These are phyloP conservation scores for Lithospermum erythrorhizon DNA, from an alignment of 257 asterid genomes.

Conservation along the genomic window DNA sequence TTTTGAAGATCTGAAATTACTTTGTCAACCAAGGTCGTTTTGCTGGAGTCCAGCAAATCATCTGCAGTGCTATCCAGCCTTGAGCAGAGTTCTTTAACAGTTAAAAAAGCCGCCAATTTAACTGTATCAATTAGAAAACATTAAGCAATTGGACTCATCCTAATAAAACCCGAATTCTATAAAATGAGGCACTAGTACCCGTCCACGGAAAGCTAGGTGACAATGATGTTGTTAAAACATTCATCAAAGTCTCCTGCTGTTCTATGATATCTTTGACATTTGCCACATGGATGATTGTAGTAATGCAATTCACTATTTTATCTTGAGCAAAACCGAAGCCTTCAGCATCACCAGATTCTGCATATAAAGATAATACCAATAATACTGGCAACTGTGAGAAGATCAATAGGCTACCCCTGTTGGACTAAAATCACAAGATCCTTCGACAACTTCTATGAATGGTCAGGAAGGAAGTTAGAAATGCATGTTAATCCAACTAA, in stretches of 20 bases:
- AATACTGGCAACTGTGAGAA: constrained; percentile 2
- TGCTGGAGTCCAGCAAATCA: constrained; percentile 27
- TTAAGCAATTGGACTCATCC: constrained; percentile 3
- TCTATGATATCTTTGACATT: constrained; percentile 49
- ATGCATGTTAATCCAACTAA: no score
- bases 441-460: not conserved
- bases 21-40: constrained; percentile 44
- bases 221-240: constrained; percentile 44
- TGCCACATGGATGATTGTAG: constrained; percentile 72
- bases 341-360: constrained; percentile 55
- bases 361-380: constrained; percentile 21
- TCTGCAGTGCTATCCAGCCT: constrained; percentile 30
- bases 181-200: constrained; percentile 29
- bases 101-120: constrained; percentile 56
- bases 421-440: not conserved
- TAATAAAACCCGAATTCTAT: constrained; percentile 2
- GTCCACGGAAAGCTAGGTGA: constrained; percentile 75
- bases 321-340: constrained; percentile 49
- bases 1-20: constrained; percentile 25
- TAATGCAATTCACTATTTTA: constrained; percentile 51
- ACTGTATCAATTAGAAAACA: constrained; percentile 36
- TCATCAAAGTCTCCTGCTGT: constrained; percentile 51
- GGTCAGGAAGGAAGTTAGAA: not conserved
- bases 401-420: not conserved
- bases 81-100: constrained; percentile 58